Base-by-base conservation (phyloP, 179 eudicot genomes). In the Beta macrorhiza region DNA sequence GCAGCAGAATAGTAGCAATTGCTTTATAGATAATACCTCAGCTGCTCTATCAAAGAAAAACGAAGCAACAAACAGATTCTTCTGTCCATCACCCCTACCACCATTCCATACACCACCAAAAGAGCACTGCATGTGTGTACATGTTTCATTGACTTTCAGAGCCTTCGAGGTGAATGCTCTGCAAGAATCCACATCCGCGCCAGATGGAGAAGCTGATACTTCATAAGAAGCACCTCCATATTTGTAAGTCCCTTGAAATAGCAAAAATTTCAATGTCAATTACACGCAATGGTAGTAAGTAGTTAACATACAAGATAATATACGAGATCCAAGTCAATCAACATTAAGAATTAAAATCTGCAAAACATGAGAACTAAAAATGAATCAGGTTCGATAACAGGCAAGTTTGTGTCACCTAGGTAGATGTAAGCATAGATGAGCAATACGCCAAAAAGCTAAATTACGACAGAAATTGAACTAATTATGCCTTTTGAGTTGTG, bases 21-120 rank as follows among this genome's bases (percentile, higher is more conserved):
- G 69, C 67, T 55, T 62, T 17, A 22, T 8, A 32, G 77, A 19
- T 17, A 47, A 78, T 87, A 96, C 99, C 99, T 96, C 92, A 62
- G 93, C 98, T 80, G 99, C 99, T 89, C 98, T 88, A 77, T 96
- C 99, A 74, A 89, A 96, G 93, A 96, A 96, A 79, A 96, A 96
- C 4, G 99, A 96, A 65, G 99, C 99, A 79, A 96, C 97, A 84
- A 91, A 94, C 44, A 96, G 78, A 84, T 92, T 90, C 87, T 90
- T 91, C 82, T 91, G 98, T 53, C 99, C 99, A 81, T 90, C 95
- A 16, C 99, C 98, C 37, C 97, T 91, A 15, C 99, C 99, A 72
- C 98, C 98, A 77, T 89, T 94, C 99, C 99, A 96, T 20, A 96
- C 84, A 61, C 97, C 99, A 45, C 92, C 96, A 82, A 96, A 96